Conservation (phyloP, 1,284 basidiomycete genomes). For the Ustilago shanxiensis region DNA sequence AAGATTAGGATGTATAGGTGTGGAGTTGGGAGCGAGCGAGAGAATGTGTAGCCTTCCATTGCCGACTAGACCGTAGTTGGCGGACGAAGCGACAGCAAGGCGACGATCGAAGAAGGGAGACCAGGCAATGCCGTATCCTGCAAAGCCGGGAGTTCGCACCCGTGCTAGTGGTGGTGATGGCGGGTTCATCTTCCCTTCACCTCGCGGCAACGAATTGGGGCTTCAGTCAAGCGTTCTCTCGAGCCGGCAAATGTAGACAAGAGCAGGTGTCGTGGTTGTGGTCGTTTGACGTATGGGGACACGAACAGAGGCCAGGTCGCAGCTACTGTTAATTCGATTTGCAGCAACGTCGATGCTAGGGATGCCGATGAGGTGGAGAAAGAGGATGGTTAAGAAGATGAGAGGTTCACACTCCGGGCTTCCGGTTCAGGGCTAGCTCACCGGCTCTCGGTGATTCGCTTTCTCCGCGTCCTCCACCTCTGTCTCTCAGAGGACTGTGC, state of each 20-base stretch:
- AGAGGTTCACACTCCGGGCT: background rate
- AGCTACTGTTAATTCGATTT: too few relatives aligned
- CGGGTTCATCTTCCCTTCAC: constrained; percentile 18
- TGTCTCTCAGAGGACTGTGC: background rate
- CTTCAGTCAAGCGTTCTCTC: background rate
- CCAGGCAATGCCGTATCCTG: constrained; percentile 89
- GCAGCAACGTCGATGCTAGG: background rate
- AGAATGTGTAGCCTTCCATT: constrained; percentile 76
- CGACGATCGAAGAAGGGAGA: constrained; percentile 88
- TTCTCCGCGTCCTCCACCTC: constrained; percentile 23
- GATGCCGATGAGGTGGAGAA: too few relatives aligned
- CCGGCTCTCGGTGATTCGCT: constrained; percentile 5
- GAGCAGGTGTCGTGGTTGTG: background rate
- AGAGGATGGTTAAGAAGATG: background rate
- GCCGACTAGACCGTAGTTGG: constrained; percentile 95
- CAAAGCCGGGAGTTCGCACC: constrained; percentile 74
- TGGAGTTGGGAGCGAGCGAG: constrained; percentile 16
- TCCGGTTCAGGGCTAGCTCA: constrained; percentile 10
- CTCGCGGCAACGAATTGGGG: background rate
- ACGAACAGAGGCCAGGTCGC: too few relatives aligned
- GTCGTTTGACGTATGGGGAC: too few relatives aligned
- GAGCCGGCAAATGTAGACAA: background rate
- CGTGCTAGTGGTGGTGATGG: constrained; percentile 42
- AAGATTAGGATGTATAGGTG: constrained; percentile 16
- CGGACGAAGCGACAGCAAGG: constrained; percentile 87